These are phyloP conservation scores for Pharnaceum exiguum DNA, from an alignment of 148 eudicot species.

Conservation along the genomic window DNA sequence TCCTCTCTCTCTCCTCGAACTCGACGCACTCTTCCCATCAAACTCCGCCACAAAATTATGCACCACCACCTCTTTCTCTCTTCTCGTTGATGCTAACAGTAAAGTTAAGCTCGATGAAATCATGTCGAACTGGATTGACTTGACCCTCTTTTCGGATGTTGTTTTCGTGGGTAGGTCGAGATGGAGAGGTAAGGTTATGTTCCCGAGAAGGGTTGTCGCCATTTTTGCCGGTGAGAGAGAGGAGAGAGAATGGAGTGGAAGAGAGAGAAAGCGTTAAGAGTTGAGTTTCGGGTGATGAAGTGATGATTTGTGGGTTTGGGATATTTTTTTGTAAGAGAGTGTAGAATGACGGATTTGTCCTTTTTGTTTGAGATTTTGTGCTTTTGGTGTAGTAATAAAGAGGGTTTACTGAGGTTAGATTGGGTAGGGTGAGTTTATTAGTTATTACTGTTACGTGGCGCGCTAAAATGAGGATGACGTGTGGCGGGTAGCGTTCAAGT, in stretches of 20 bases:
- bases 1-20: constrained; percentile 19
- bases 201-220: constrained; percentile 69
- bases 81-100: too few species aligned
- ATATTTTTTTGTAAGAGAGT: constrained; percentile 3
- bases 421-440: constrained; percentile 6
- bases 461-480: constrained; percentile 10
- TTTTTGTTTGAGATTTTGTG: not conserved
- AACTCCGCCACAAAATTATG: constrained; percentile 14
- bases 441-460: constrained; percentile 23
- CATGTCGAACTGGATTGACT: constrained; percentile 52
- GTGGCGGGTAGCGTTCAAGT: constrained; percentile 24
- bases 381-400: too few species aligned
- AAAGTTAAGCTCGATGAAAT: constrained; percentile 32
- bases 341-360: constrained; percentile 13
- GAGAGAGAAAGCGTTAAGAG: not conserved
- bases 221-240: constrained; percentile 29
- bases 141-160: constrained; percentile 38
- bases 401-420: not conserved
- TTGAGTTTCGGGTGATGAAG: not conserved
- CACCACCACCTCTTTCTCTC: constrained; percentile 29
- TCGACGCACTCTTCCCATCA: constrained; percentile 26
- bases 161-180: constrained; percentile 28
- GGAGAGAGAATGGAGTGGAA: not conserved
- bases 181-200: constrained; percentile 52
- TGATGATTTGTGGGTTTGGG: not conserved